Conservation (phyloP, 1,139 yeast species). For the Blastobotrys aristatus region DNA sequence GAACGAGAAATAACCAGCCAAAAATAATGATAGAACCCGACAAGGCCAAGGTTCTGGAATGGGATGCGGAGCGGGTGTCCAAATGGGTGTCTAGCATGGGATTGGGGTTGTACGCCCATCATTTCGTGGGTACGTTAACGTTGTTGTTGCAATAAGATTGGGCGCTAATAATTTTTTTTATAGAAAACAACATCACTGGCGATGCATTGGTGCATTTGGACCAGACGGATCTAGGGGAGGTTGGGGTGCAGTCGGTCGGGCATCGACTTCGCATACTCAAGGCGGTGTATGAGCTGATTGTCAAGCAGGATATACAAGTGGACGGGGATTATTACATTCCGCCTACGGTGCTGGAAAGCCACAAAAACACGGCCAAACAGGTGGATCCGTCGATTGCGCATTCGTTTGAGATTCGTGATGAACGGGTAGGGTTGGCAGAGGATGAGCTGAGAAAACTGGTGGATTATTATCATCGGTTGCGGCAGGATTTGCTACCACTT, state of each 20-base stretch:
- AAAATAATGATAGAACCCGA: too few relatives aligned
- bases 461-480: conserved; percentile 32
- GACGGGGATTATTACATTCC: conserved; percentile 33
- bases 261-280: conserved; percentile 38
- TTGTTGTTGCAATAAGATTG: background rate
- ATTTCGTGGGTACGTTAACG: conserved; percentile 19
- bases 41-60: conserved; percentile 21
- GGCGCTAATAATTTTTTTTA: conserved; percentile 2
- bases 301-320: conserved; percentile 28
- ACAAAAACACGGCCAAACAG: background rate
- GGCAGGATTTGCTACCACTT: conserved; percentile 40
- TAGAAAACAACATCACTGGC: conserved; percentile 38
- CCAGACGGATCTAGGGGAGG: conserved; percentile 37
- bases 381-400: conserved; percentile 17
- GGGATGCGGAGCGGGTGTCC: conserved; percentile 30
- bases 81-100: conserved; percentile 29
- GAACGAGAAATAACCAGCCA: too few relatives aligned
- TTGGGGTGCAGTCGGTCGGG: conserved; percentile 39
- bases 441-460: conserved; percentile 33
- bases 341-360: conserved; percentile 23
- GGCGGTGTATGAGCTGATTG: conserved; percentile 34
- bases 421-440: conserved; percentile 35
- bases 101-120: conserved; percentile 26
- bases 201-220: conserved; percentile 39
- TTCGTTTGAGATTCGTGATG: conserved; percentile 33